Evolutionary conservation across 306 rosid species (phyloP), one percentile per base, ranked within the genome.

Genomic region (Fragaria nilgerrensis): DNA sequence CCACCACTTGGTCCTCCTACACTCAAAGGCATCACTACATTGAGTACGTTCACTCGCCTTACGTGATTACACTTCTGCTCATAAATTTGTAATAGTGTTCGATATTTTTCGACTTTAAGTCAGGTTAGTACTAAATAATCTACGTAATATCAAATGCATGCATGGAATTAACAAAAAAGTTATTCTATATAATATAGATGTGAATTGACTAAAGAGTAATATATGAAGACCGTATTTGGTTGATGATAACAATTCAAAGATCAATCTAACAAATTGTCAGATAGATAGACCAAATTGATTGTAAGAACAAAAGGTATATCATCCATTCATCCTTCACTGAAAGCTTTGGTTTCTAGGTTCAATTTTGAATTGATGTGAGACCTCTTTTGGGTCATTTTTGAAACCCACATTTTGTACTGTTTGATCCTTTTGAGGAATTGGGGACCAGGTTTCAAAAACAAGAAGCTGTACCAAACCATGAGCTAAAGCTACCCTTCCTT

Each of bases 11-110:
- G 70, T 19, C 48, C 41, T 70, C 43, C 68, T 20, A 8, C 27
- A 29, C 19, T 50, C 75, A 71, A 32, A 63, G 19, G 27, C 64
- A 29, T 50, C 75, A 50, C 45, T 48, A 1, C 37, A 4, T 39
- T n/a, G n/a, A n/a, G n/a, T n/a, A n/a, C n/a, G n/a, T n/a, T 73
- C 76, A 73, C 27, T 50, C 11, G 63, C 14, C 73, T 15, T 27
- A 1, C 25, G 36, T 59, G 36, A 59, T 32, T 16, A 15, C 68
- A 62, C 68, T 14, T 25, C 4, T 32, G 16, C 44, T 63, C 23
- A 1, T 6, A 11, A 59, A 0, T 23, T 58, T 58, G 5, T 9
- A 12, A 10, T 23, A 59, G 65, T 11, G 19, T 25, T 25, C 0
- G 65, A 59, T 59, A 59, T 59, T 25, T 59, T 25, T 2, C 0